Evolutionary conservation across 83 land plant genomes (phyloP).

Genomic region (Picea mariana): DNA sequence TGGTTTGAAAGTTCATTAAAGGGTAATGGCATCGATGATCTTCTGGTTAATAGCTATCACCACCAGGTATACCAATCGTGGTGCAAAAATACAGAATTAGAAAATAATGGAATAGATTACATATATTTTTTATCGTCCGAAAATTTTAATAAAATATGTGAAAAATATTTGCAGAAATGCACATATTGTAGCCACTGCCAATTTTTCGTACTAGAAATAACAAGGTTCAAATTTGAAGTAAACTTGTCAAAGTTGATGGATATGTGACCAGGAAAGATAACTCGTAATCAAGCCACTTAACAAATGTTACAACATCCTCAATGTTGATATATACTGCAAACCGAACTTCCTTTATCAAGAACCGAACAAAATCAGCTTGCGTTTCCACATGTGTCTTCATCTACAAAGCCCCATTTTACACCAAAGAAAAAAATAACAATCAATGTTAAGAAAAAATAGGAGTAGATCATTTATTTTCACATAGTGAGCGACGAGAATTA

Average conservation of each 20-base stretch:
- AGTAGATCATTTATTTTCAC: neutral
- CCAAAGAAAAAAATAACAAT: neutral
- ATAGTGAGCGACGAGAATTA: neutral
- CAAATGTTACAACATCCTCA: constrained; percentile 82
- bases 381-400: constrained; percentile 92
- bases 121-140: no score
- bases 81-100: no score
- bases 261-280: constrained; percentile 63
- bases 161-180: no score
- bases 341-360: constrained; percentile 72
- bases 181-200: no score
- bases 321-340: constrained; percentile 55
- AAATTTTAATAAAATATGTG: no score
- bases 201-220: neutral
- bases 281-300: constrained; percentile 88
- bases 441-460: neutral
- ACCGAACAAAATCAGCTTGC: constrained; percentile 80
- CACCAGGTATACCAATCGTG: no score
- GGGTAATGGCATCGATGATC: no score
- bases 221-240: neutral
- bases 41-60: no score
- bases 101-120: no score
- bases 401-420: constrained; percentile 29
- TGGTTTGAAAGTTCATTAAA: no score
- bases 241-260: neutral